Conservation (phyloP, 2,329 filamentous ascomycete species). For the Penicillium corylophilum region DNA sequence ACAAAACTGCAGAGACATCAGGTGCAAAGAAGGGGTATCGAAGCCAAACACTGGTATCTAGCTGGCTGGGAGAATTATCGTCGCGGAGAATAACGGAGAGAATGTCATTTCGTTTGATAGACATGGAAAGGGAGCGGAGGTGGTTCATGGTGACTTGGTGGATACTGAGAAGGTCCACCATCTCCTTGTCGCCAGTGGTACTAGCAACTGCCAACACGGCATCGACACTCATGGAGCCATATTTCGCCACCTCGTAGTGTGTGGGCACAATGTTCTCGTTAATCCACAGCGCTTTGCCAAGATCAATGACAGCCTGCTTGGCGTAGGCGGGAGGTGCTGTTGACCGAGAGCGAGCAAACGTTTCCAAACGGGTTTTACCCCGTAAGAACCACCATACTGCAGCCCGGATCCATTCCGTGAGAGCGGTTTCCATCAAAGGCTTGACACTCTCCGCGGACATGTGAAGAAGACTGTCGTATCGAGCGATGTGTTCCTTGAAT, state of each 20-base stretch:
- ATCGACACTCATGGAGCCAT: constrained; percentile 41
- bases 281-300: constrained; percentile 88
- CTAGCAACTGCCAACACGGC: constrained; percentile 42
- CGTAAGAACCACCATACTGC: constrained; percentile 88
- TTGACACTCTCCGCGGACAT: constrained; percentile 73
- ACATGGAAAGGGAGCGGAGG: constrained; percentile 71
- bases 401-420: constrained; percentile 68
- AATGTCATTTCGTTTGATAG: constrained; percentile 80
- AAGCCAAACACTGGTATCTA: constrained; percentile 80
- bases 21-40: constrained; percentile 72
- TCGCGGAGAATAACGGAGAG: constrained; percentile 64
- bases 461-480: constrained; percentile 73
- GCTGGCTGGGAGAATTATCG: constrained; percentile 68
- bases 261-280: constrained; percentile 43
- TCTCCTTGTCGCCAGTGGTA: constrained; percentile 45
- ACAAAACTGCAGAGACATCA: constrained; percentile 69
- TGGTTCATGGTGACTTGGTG: constrained; percentile 61
- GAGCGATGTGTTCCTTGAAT: constrained; percentile 69
- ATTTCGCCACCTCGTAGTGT: constrained; percentile 40
- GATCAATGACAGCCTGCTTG: constrained; percentile 79
- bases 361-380: constrained; percentile 74
- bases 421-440: constrained; percentile 62
- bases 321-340: constrained; percentile 41
- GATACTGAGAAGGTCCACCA: constrained; percentile 49
- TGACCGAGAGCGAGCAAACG: constrained; percentile 63